phyloP scores from a whole-genome alignment of 805 yeast species.

The Wickerhamomyces xylosicus region DNA sequence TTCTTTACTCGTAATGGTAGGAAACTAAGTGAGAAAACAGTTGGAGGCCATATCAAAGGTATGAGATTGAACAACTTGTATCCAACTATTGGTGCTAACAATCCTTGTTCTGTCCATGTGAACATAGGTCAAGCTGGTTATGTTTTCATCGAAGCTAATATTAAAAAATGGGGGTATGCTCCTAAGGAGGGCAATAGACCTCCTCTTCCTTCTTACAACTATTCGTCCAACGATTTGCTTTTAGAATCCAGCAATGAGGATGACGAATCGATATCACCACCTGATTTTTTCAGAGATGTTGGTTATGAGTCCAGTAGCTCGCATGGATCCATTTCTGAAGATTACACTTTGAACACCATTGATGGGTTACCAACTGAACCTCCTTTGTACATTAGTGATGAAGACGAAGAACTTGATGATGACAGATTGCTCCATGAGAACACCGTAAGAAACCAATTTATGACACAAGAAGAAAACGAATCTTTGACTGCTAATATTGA shows the following conservation, averaged over 20 bases:
- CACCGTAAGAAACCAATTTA: conserved; percentile 8
- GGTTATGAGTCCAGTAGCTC: conserved; percentile 17
- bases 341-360: conserved; percentile 22
- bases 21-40: conserved; percentile 32
- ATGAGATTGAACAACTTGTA: conserved; percentile 62
- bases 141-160: conserved; percentile 76
- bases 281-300: conserved; percentile 18
- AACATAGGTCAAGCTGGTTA: conserved; percentile 72
- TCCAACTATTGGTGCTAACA: conserved; percentile 28
- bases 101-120: conserved; percentile 32
- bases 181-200: conserved; percentile 79
- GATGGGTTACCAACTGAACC: conserved; percentile 23
- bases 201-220: conserved; percentile 90
- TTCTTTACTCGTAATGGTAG: conserved; percentile 94
- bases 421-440: conserved; percentile 3
- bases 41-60: conserved; percentile 17
- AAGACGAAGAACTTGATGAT: conserved; percentile 7
- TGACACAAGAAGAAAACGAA: not conserved
- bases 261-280: conserved; percentile 17
- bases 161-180: conserved; percentile 78
- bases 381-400: conserved; percentile 21
- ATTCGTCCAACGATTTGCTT: conserved; percentile 67
- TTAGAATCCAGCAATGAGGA: conserved; percentile 44
- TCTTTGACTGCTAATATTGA: not conserved
- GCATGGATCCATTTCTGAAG: conserved; percentile 13